Evolutionary conservation across 2,329 filamentous ascomycete species (phyloP), one percentile per base, ranked within the genome.

Genomic region (Diplodia sapinea): DNA sequence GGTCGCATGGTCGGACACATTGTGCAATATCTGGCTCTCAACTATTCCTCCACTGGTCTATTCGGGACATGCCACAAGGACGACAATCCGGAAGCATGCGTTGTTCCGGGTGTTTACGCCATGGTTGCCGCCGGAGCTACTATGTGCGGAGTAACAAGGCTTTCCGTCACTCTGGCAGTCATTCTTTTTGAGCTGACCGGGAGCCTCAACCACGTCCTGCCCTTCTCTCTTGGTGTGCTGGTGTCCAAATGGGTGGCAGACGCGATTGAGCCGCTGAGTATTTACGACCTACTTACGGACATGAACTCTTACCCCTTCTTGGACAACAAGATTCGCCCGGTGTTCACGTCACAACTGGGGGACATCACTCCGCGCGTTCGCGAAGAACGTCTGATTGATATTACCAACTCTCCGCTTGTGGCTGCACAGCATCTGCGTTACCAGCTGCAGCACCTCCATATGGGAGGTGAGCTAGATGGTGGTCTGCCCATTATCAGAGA

Each of bases 201-300:
- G 66, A 97, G 93, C 76, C 83, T 98, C 59, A 92, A 98, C 77
- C 96, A 98, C 74, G 95, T 99, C 3, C 82, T 99, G 12, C 95
- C 95, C 0, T 98, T 98, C 78, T 97, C 94, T 0, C 82, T 99
- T 9, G 91, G 92, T 0, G 93, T 99, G 40, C 84, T 98, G 4
- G 93, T 96, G 33, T 89, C 94, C n/a, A 99, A 99, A 81, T 99
- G 95, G 95, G 97, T 93, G 0, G 94, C 95, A 0, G 95, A 98
- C 79, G 94, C 93, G 3, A 87, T 99, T 63, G 95, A 99, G 78
- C 95, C 94, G 17, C 85, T 93, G 65, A 97, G 93, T 78, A 97
- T 99, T 70, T 98, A 97, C 77, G 95, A 98, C 76, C 86, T 98
- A 12, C 84, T 98, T 20, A 98, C 94, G 0, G 93, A 95, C 76